These are phyloP conservation scores for Trichoderma asperelloides DNA, from an alignment of 495 filamentous ascomycete genomes.

Conservation along the genomic window DNA sequence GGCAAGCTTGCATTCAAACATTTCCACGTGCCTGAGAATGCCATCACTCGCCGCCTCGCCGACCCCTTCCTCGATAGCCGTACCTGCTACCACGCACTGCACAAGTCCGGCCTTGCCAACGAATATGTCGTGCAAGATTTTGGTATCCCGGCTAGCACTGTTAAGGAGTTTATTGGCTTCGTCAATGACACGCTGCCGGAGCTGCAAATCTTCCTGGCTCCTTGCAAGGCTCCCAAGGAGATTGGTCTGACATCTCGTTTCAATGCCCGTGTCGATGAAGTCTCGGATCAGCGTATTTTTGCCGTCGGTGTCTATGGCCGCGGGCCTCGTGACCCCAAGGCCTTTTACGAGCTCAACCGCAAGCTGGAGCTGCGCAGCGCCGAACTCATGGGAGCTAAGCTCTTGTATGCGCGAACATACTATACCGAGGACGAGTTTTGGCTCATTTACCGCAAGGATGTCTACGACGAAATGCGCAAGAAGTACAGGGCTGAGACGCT, in stretches of 20 bases:
- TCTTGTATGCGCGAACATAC: conserved; percentile 44
- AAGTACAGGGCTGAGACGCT: conserved; percentile 36
- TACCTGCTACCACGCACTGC: conserved; percentile 47
- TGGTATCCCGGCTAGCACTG: conserved; percentile 34
- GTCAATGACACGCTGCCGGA: conserved; percentile 29
- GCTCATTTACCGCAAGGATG: conserved; percentile 34
- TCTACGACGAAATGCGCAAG: conserved; percentile 38
- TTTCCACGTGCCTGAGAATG: conserved; percentile 44
- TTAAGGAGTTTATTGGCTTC: conserved; percentile 33
- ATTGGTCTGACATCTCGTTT: conserved; percentile 25
- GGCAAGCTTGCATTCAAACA: conserved; percentile 42
- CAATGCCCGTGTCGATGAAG: conserved; percentile 25
- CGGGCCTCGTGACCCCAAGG: conserved; percentile 19
- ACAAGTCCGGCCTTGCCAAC: conserved; percentile 38
- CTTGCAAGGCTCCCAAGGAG: conserved; percentile 28
- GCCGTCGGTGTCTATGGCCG: conserved; percentile 44
- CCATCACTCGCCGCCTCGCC: conserved; percentile 37
- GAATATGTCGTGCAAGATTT: conserved; percentile 46
- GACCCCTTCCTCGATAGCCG: conserved; percentile 49
- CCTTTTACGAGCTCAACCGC: conserved; percentile 42
- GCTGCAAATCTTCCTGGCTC: conserved; percentile 49
- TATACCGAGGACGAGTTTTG: conserved; percentile 51
- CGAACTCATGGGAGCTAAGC: conserved; percentile 49
- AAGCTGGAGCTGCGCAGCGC: conserved; percentile 50
- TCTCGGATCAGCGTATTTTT: conserved; percentile 27